Conservation (phyloP, 2,329 filamentous ascomycete species). For the Rhytidhysteron rufulum region DNA sequence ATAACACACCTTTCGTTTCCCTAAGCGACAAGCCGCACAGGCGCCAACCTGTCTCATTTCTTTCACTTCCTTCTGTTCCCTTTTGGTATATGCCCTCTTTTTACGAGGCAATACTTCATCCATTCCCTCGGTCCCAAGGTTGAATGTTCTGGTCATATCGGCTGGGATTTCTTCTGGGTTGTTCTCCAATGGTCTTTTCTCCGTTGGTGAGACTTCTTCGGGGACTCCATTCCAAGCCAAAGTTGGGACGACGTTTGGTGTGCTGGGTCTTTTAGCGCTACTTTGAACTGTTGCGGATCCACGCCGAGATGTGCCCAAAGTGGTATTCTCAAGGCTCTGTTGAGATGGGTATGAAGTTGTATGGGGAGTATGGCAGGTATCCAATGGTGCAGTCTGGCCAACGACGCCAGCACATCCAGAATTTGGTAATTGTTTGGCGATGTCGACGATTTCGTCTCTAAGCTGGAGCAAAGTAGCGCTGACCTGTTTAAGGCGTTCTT, state of each 20-base stretch:
- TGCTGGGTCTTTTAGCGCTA: no score
- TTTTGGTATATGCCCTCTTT: neutral
- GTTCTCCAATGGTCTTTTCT: neutral
- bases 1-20: slow-evolving; percentile 2
- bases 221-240: no score
- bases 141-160: neutral
- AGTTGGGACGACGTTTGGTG: no score
- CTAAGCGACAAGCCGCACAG: neutral
- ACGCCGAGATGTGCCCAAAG: no score
- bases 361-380: no score
- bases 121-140: neutral
- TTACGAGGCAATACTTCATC: neutral
- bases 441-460: neutral
- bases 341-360: no score
- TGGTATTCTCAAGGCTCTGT: no score
- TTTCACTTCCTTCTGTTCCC: neutral
- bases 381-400: neutral
- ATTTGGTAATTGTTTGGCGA: neutral
- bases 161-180: neutral
- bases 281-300: no score
- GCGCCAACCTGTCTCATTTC: slow-evolving; percentile 1
- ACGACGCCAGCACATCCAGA: neutral
- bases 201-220: neutral
- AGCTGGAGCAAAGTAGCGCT: neutral
- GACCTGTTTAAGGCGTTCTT: neutral